Evolutionary conservation across 1,284 basidiomycete genomes (phyloP), one percentile per base, ranked within the genome.

Genomic region (Thecaphora thlaspeos): DNA sequence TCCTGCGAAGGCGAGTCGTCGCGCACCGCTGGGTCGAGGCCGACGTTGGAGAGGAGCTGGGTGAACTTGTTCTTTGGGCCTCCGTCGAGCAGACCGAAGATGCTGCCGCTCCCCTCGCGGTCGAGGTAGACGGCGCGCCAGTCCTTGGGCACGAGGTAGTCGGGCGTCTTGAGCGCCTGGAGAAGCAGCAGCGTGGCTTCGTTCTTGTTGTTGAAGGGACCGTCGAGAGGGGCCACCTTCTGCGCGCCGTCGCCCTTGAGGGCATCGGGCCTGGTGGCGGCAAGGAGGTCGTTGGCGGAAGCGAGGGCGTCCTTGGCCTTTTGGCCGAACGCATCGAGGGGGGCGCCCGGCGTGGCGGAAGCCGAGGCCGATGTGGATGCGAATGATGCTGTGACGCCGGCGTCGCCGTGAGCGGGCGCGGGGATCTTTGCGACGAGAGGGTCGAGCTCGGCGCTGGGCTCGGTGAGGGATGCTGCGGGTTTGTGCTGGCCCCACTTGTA

Each of bases 121-220:
- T 53, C 50, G 15, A 66, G 1, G 32, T 47, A 66, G 17, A 66
- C 46, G 2, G n/a, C 46, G 23, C 45, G 30, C 63, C 63, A 66
- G 40, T 66, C 55, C 7, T 49, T 46, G 1, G 42, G 40, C 12
- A 66, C 55, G 0, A n/a, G 32, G 21, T 59, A 66, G 4, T 22
- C 46, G 15, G 49, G 44, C 11, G 18, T 30, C 36, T 56, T 38
- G n/a, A 66, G 40, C 9, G 59, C 59, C 3, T 55, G 52, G 17
- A 66, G 46, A 7, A 66, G 46, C 10, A 66, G 48, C 24, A 66
- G 24, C 4, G 54, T 46, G 46, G 55, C 55, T 37, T 66, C 59
- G 41, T 51, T 47, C n/a, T 53, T 51, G 22, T 39, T 19, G 14
- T 23, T 24, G 28, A 57, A 56, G 32, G 10, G 32, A 3, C 17